Evolutionary conservation across 2,329 filamentous ascomycete species (phyloP).

Genomic region (Zalaria obscura): DNA sequence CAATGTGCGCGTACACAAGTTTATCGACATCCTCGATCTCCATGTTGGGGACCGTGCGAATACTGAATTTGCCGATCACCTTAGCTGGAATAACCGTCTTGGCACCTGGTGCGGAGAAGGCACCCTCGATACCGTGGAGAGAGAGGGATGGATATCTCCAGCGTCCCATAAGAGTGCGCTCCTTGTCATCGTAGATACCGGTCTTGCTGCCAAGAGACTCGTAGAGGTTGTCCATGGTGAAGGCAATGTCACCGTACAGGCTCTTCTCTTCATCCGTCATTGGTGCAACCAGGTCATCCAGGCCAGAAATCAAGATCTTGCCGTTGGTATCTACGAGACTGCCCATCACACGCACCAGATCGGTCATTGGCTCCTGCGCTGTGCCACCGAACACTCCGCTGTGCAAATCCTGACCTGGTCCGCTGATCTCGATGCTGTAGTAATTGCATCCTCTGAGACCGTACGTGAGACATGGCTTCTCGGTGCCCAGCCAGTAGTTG

Average conservation of each 20-base stretch:
- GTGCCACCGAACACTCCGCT: constrained; percentile 94
- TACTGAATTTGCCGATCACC: constrained; percentile 96
- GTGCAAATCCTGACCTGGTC: constrained; percentile 86
- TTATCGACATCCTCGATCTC: constrained; percentile 79
- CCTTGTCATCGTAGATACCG: constrained; percentile 76
- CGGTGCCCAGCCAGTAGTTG: constrained; percentile 99
- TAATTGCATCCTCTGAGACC: constrained; percentile 96
- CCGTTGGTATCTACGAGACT: constrained; percentile 79
- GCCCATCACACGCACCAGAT: constrained; percentile 68
- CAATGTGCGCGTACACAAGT: constrained; percentile 69
- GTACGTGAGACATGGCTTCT: constrained; percentile 97
- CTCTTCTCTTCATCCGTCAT: constrained; percentile 73
- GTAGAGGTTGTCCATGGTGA: constrained; percentile 91
- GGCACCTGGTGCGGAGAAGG: constrained; percentile 81
- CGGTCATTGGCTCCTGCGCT: constrained; percentile 96
- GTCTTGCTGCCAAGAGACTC: constrained; percentile 84
- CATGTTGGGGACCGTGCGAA: constrained; percentile 96
- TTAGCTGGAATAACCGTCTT: constrained; percentile 99
- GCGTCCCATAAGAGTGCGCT: constrained; percentile 82
- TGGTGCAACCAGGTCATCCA: constrained; percentile 84
- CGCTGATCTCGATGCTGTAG: constrained; percentile 82
- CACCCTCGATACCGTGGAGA: constrained; percentile 87
- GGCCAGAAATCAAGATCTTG: constrained; percentile 87
- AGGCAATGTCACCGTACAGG: constrained; percentile 81
- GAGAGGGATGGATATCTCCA: constrained; percentile 94